Evolutionary conservation across 2,329 filamentous ascomycete species (phyloP).

Genomic region (Hymenoscyphus scutula): DNA sequence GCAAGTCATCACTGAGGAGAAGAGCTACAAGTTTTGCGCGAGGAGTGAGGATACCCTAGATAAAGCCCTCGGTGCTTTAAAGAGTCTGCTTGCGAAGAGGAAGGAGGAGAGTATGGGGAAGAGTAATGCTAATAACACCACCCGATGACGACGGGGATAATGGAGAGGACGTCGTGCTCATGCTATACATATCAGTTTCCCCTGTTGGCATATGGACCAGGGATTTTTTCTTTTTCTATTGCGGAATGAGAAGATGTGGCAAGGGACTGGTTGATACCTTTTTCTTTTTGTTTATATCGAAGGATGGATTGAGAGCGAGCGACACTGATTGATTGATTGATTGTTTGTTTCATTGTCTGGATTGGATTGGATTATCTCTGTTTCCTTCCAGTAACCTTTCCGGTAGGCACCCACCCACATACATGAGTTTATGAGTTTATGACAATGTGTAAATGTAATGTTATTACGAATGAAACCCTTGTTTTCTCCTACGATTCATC

Average conservation of each 20-base stretch:
- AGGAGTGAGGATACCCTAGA: conserved; percentile 78
- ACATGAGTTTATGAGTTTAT: conserved; percentile 13
- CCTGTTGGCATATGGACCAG: too few relatives aligned
- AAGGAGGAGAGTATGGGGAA: conserved; percentile 45
- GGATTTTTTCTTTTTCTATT: too few relatives aligned
- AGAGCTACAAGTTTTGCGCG: conserved; percentile 74
- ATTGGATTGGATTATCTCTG: neutral
- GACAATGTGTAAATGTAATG: conserved; percentile 14
- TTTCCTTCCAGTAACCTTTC: neutral
- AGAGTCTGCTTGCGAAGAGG: conserved; percentile 75
- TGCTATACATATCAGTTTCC: too few relatives aligned
- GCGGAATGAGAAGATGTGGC: neutral
- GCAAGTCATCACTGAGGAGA: conserved; percentile 92
- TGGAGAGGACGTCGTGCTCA: neutral
- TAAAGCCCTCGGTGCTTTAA: conserved; percentile 84
- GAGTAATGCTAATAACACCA: neutral
- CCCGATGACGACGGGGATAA: conserved; percentile 9
- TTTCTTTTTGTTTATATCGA: neutral
- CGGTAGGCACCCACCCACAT: conserved; percentile 4
- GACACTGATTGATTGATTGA: too few relatives aligned
- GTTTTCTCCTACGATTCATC: neutral
- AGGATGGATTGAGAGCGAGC: neutral
- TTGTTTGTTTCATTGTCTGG: too few relatives aligned
- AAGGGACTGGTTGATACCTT: too few relatives aligned
- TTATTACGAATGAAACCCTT: conserved; percentile 5